These are phyloP conservation scores for Wickerhamomyces pijperi DNA, from an alignment of 805 yeast species.

Conservation along the genomic window DNA sequence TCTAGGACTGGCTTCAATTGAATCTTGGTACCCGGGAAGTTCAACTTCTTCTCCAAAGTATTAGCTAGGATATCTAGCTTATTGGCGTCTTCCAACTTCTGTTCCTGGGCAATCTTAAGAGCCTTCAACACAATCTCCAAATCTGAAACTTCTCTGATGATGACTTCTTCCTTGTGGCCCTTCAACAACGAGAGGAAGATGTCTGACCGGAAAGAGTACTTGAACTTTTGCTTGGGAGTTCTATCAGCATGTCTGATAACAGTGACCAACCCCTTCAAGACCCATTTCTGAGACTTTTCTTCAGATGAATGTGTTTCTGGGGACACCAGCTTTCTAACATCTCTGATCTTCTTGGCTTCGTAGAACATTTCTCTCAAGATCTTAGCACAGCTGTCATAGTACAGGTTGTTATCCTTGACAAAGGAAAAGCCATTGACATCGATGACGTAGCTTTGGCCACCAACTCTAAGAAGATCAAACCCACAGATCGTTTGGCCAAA, in stretches of 20 bases:
- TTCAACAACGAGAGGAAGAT: slow-evolving; percentile 77
- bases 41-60: slow-evolving; percentile 81
- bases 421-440: slow-evolving; percentile 98
- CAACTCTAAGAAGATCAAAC: slow-evolving; percentile 82
- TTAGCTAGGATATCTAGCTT: slow-evolving; percentile 67
- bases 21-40: slow-evolving; percentile 91
- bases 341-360: slow-evolving; percentile 43
- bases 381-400: slow-evolving; percentile 74
- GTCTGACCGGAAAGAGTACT: slow-evolving; percentile 85
- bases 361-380: slow-evolving; percentile 68
- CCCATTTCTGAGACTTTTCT: slow-evolving; percentile 75
- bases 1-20: slow-evolving; percentile 84
- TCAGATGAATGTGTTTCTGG: slow-evolving; percentile 23
- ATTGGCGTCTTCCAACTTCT: slow-evolving; percentile 66
- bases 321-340: slow-evolving; percentile 25
- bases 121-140: slow-evolving; percentile 78
- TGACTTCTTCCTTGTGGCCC: slow-evolving; percentile 94
- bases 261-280: slow-evolving; percentile 82
- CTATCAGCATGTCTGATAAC: slow-evolving; percentile 96
- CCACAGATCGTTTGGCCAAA: slow-evolving; percentile 96
- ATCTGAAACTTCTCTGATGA: slow-evolving; percentile 82
- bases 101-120: slow-evolving; percentile 69
- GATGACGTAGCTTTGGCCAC: slow-evolving; percentile 82
- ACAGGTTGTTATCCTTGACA: slow-evolving; percentile 81
- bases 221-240: slow-evolving; percentile 96